These are phyloP conservation scores for Nemania diffusa DNA, from an alignment of 2,329 filamentous ascomycete species.

Conservation along the genomic window DNA sequence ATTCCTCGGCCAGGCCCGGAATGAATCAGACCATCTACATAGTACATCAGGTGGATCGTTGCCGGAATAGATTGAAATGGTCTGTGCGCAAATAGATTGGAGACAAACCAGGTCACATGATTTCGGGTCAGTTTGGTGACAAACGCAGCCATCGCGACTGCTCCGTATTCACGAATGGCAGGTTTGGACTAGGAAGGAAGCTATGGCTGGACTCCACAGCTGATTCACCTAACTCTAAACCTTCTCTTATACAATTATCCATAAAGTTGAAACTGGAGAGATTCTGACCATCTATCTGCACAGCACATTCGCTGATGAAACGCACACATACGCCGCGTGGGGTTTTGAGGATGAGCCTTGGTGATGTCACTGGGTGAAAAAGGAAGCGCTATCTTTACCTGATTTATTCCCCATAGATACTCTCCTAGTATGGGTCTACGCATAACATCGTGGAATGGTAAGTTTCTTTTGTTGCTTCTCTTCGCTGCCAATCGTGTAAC, in stretches of 20 bases:
- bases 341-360: constrained; percentile 27
- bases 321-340: not conserved
- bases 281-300: not conserved
- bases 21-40: constrained; percentile 27
- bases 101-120: constrained; percentile 39
- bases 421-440: constrained; percentile 72
- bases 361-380: constrained; percentile 18
- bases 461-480: constrained; percentile 39
- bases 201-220: not conserved
- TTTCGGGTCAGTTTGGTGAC: constrained; percentile 47
- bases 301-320: constrained; percentile 18
- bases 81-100: constrained; percentile 21
- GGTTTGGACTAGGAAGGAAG: not conserved
- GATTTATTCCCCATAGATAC: not conserved
- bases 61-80: constrained; percentile 20
- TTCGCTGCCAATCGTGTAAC: not conserved
- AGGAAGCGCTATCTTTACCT: constrained; percentile 22
- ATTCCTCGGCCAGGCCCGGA: constrained; percentile 40
- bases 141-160: constrained; percentile 38
- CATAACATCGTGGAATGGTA: constrained; percentile 89
- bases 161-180: not conserved
- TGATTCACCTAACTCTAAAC: not conserved
- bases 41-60: not conserved
- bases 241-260: not conserved
- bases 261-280: not conserved